Evolutionary conservation across 257 asterid species (phyloP), one percentile per base, ranked within the genome.

Genomic region (Jacaranda mimosifolia): DNA sequence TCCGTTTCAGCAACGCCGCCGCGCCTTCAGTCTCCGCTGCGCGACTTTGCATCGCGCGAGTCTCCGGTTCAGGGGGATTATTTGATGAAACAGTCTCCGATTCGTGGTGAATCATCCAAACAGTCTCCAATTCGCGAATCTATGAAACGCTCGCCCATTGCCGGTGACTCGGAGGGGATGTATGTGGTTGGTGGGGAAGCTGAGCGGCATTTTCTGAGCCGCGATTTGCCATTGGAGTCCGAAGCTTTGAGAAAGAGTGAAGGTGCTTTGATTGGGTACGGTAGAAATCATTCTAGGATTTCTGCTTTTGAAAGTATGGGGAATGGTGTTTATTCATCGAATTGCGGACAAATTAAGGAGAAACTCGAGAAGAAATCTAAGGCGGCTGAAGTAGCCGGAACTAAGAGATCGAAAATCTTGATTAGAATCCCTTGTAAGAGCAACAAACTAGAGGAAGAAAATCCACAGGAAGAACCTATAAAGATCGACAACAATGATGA

Each of bases 391-490:
- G 71, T 1, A 10, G 51, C 57, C 18, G 60, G 68, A 49, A 72
- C 1, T 4, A 86, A 64, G 71, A 78, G 67, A 53, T 77, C 91
- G 7, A 88, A 77, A 73, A 32, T 87, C 45, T 12, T 78, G 76
- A 79, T 88, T 11, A 87, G 83, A 73, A 75, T 88, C 63, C 75
- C 59, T 0, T 8, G 45, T 38, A 70, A 68, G 48, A 71, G 7
- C 51, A 64, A 4, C 35, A 63, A 64, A n/a, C 40, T 15, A 43
- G 76, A 66, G 19, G 82, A 62, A 4, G 67, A 81, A 79, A 63
- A 12, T 38, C 52, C 53, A 55, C 71, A 64, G 66, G 76, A 83
- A 17, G 70, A 51, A 45, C 63, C 9, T 63, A 63, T 39, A 57
- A 71, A 75, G 36, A 42, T 9, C 59, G 78, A 58, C 14, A 39